Evolutionary conservation across 2,329 filamentous ascomycete genomes (phyloP).

Genomic region (Exophiala calicioides): DNA sequence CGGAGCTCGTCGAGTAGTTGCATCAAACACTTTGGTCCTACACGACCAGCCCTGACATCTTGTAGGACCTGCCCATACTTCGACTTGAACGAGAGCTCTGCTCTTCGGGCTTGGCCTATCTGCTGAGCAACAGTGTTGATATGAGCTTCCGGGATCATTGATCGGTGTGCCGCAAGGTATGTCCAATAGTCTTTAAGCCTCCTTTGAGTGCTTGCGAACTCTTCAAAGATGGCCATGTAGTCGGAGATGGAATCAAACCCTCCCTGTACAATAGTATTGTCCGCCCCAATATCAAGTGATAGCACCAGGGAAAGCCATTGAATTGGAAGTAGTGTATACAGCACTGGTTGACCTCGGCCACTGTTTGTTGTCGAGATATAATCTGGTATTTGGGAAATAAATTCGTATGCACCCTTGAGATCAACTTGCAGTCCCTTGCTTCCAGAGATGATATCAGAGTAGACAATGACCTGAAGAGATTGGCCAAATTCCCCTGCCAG

Average conservation of each 20-base stretch:
- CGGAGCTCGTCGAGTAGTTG: conserved; percentile 18
- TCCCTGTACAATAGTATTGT: conserved; percentile 7
- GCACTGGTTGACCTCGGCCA: conserved; percentile 32
- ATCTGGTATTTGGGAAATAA: conserved; percentile 27
- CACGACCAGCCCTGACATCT: conserved; percentile 23
- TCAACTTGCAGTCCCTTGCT: background rate
- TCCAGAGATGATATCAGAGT: background rate
- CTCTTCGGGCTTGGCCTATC: conserved; percentile 8
- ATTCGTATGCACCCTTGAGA: conserved; percentile 18
- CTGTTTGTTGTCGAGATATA: conserved; percentile 26
- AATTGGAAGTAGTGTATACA: conserved; percentile 34
- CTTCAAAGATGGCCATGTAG: conserved; percentile 30
- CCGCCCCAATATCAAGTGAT: conserved; percentile 9
- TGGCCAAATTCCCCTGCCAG: background rate
- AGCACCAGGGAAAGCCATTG: conserved; percentile 24
- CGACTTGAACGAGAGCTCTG: conserved; percentile 15
- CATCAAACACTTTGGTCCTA: conserved; percentile 16
- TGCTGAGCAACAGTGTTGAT: conserved; percentile 17
- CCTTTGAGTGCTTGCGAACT: conserved; percentile 19
- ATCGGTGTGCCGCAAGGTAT: conserved; percentile 15
- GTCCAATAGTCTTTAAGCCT: conserved; percentile 27
- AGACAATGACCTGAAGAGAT: background rate
- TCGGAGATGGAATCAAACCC: conserved; percentile 17
- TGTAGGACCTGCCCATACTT: conserved; percentile 21
- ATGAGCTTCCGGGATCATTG: conserved; percentile 27